Base-by-base conservation (phyloP, 1,284 basidiomycete species). In the Cryptococcus depauperatus region DNA sequence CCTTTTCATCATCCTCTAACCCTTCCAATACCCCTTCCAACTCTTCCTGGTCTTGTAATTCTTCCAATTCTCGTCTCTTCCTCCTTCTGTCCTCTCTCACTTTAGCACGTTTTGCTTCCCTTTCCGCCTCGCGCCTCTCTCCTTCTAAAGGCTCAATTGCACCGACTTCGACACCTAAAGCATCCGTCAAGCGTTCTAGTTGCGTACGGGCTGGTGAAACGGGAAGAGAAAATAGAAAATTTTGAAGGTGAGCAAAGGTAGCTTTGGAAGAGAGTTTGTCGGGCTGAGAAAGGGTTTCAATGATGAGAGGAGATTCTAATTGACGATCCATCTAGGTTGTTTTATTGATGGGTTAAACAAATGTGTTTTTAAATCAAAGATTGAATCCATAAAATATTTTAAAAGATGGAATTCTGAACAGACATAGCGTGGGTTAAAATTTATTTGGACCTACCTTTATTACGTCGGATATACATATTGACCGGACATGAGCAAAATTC, bases 141-240 rank as follows among this genome's bases (percentile, higher is more conserved):
- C 52, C 58, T 44, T 68, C 65, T n/a, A 49, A 46, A 11, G 59
- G 58, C 5, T 44, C 54, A 8, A 71, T 64, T 3, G 53, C 46
- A 6, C 68, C 68, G 3, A 56, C 54, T 37, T 68, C 63, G 1
- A 71, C 68, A 10, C 69, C 69, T 13, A 71, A 52, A 3, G 68
- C 64, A 48, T 71, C 69, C 14, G 60, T 55, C 22, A 71, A 55
- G 13, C 69, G 54, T 46, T 69, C 67, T 19, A 71, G 57, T 45
- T 71, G 69, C 3, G 67, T 69, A 18, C 61, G 60, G 11, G 57
- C 48, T 5, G 65, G 57, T 8, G 57, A 58, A 11, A 56, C 28
- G 0, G 51, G 48, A 22, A 64, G 55, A 11, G 50, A 34, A 11
- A 44, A 39, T 27, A 66, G 55, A 42, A 67, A 68, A 23, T 43